A percentile compares a stretch with the other conserved stretches of the same genome.
These are phyloP conservation scores for Termitomyces titanicus DNA, from an alignment of 768 basidiomycete species.

Conservation along the genomic window DNA sequence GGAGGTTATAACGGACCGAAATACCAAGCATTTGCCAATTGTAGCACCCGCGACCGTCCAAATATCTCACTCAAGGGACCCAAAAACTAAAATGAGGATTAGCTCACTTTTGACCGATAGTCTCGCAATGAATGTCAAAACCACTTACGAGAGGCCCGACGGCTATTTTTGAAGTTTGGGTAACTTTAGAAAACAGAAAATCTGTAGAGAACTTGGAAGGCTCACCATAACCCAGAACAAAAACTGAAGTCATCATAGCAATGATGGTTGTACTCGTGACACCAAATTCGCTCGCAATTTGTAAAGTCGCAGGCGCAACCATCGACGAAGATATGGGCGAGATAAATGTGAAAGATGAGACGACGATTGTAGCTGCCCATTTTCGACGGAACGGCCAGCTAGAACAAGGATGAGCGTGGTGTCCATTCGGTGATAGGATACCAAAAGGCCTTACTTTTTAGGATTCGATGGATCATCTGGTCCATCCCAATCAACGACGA, in stretches of 20 bases:
- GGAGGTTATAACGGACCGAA: constrained; percentile 38
- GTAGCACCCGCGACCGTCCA: constrained; percentile 61
- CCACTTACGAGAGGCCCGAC: constrained; percentile 43
- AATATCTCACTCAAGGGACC: constrained; percentile 73
- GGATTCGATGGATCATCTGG: constrained; percentile 57
- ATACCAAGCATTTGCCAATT: constrained; percentile 62
- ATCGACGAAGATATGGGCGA: constrained; percentile 70
- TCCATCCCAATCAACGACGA: constrained; percentile 63
- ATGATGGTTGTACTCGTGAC: constrained; percentile 46
- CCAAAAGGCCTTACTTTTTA: constrained; percentile 41
- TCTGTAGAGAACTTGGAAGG: constrained; percentile 1
- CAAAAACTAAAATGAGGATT: constrained; percentile 26
- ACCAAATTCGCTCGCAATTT: constrained; percentile 50
- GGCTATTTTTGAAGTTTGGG: constrained; percentile 28
- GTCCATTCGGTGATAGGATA: background rate
- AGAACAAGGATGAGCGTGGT: background rate
- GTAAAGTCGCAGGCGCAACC: constrained; percentile 59
- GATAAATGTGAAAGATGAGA: constrained; percentile 68
- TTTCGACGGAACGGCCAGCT: constrained; percentile 59
- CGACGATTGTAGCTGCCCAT: constrained; percentile 63
- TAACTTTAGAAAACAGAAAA: background rate
- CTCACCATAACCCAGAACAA: constrained; percentile 53
- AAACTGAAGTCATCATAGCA: constrained; percentile 57
- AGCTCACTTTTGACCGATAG: background rate
- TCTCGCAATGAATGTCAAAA: background rate